phyloP scores from a whole-genome alignment of 768 basidiomycete genomes.

The Hysterangium stoloniferum region DNA sequence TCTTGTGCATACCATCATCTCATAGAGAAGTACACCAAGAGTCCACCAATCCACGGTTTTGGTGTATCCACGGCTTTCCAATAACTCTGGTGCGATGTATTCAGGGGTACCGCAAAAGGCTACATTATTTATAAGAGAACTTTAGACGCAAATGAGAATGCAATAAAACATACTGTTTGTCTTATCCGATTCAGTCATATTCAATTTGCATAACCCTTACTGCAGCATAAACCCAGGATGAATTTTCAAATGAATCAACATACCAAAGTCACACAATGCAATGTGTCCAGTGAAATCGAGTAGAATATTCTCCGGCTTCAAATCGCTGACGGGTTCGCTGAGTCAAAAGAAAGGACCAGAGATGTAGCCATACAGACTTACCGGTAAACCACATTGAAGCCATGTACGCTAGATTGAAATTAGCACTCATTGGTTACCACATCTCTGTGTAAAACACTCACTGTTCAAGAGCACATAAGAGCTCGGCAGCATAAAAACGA shows the following conservation, averaged over 20 bases:
- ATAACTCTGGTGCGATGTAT: constrained; percentile 95
- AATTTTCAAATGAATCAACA: constrained; percentile 10
- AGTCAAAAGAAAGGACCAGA: constrained; percentile 2
- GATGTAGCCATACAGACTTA: constrained; percentile 25
- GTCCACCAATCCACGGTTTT: constrained; percentile 99
- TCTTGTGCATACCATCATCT: constrained; percentile 71
- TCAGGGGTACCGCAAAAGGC: constrained; percentile 99
- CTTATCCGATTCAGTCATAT: constrained; percentile 97
- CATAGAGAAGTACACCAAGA: constrained; percentile 89
- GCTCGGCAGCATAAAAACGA: constrained; percentile 96
- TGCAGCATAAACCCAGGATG: constrained; percentile 4
- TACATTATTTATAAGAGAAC: constrained; percentile 21
- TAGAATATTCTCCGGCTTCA: constrained; percentile 98
- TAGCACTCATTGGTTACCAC: not conserved
- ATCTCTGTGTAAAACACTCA: not conserved
- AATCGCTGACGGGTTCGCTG: too few species aligned
- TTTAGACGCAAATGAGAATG: constrained; percentile 5
- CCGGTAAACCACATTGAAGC: constrained; percentile 99
- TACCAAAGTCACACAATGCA: constrained; percentile 93
- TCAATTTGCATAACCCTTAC: constrained; percentile 79
- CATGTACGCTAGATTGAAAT: constrained; percentile 45
- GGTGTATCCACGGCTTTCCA: constrained; percentile 94
- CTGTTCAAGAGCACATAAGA: constrained; percentile 91
- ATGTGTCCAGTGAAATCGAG: constrained; percentile 98
- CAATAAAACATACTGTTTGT: constrained; percentile 69